Evolutionary conservation across 371 early-diverging fungal species (phyloP), one percentile per base, ranked within the genome.

Genomic region (Mucor ambiguus): DNA sequence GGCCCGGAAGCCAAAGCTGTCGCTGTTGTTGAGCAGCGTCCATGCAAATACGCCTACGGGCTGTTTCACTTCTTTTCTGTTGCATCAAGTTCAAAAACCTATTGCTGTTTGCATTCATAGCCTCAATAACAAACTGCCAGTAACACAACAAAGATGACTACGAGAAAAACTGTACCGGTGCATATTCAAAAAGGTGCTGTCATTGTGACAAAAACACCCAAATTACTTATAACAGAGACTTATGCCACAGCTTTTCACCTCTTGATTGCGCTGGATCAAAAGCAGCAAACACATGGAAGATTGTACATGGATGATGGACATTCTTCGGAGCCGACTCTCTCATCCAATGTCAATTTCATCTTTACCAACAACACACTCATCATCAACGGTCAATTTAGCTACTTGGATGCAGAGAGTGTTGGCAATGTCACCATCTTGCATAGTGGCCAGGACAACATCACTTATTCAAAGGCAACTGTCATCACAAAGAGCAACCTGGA

Each of bases 101-200:
- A 41, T 18, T 41, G 18, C 18, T 18, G 10, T 5, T 18, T 41
- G 41, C 18, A 3, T 41, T 41, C 4, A 18, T 41, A 49, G 7
- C 14, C 5, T 5, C 4, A 41, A 5, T 4, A 12, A 26, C 30
- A 54, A 4, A 4, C 14, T 54, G 54, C n/a, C 35, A 57, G 35
- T 37, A 57, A 35, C 7, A 41, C 16, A 41, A 11, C 3, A 20
- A 22, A 16, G 32, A 57, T 9, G n/a, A 16, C 2, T 61, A 33
- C 22, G 49, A 48, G 32, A 2, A 11, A 24, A 61, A 61, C 28
- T 61, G 49, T 84, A 14, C 84, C 84, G 2, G 49, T 84, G 12
- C 81, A 81, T 54, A 52, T 84, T 14, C 78, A 78, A 3, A 81
- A 80, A 22, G 84, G 84, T 3, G 58, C 77, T n/a, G 73, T 84